These are phyloP conservation scores for Nadsonia starkeyi-henricii DNA, from an alignment of 1,139 yeast species.

Conservation along the genomic window DNA sequence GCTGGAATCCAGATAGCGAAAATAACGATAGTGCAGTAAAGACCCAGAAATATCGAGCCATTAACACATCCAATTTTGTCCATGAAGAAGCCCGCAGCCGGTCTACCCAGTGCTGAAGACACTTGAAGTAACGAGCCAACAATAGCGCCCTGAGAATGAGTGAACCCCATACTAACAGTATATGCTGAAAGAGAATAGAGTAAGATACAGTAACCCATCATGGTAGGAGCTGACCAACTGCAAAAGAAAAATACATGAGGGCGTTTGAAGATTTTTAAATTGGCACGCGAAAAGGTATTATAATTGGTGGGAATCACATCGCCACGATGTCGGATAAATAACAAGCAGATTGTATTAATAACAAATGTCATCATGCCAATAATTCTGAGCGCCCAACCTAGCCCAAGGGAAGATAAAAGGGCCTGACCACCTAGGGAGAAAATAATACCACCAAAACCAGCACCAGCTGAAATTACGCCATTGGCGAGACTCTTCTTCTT, in stretches of 20 bases:
- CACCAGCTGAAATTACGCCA: slow-evolving; percentile 26
- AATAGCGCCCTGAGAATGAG: slow-evolving; percentile 40
- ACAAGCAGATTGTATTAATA: slow-evolving; percentile 8
- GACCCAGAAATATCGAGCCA: slow-evolving; percentile 27
- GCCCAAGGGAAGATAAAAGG: slow-evolving; percentile 33
- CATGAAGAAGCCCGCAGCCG: slow-evolving; percentile 42
- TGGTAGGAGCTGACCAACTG: slow-evolving; percentile 42
- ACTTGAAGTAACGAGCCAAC: slow-evolving; percentile 50
- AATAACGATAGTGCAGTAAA: slow-evolving; percentile 15
- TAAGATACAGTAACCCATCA: slow-evolving; percentile 45
- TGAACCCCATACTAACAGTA: slow-evolving; percentile 45
- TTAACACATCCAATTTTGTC: slow-evolving; percentile 49
- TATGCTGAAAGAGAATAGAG: slow-evolving; percentile 50
- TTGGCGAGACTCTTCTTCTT: slow-evolving; percentile 42
- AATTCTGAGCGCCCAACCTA: slow-evolving; percentile 59
- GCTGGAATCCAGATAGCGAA: slow-evolving; percentile 53
- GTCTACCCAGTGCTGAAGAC: slow-evolving; percentile 55
- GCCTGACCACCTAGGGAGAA: slow-evolving; percentile 29
- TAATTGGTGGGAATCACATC: too few relatives aligned
- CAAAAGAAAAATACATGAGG: slow-evolving; percentile 14
- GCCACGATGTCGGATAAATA: too few relatives aligned
- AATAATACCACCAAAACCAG: slow-evolving; percentile 24
- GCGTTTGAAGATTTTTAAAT: too few relatives aligned
- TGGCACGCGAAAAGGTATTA: too few relatives aligned
- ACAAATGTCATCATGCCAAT: slow-evolving; percentile 33